Evolutionary conservation across 2,329 filamentous ascomycete species (phyloP).

Genomic region (Fonsecaea erecta): DNA sequence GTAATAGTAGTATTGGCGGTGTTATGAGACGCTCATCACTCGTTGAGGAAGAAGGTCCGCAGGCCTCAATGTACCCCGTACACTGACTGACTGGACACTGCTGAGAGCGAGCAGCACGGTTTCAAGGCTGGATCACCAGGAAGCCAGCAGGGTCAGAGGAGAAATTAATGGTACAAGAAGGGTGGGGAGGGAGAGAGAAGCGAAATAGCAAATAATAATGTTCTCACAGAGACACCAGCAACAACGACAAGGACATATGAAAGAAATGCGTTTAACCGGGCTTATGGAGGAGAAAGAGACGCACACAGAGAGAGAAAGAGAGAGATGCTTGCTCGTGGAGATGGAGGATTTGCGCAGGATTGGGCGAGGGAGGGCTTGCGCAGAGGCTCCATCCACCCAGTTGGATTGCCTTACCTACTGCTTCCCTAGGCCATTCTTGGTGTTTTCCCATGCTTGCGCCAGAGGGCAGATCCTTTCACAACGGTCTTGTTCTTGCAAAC

Average conservation of each 20-base stretch:
- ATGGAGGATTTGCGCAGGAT: constrained; percentile 1
- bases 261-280: background rate
- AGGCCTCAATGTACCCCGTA: background rate
- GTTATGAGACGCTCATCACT: background rate
- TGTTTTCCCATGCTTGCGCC: background rate
- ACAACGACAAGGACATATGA: background rate
- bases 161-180: background rate
- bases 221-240: background rate
- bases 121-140: background rate
- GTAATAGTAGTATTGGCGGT: too few relatives aligned
- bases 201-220: background rate
- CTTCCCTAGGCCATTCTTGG: background rate
- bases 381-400: background rate
- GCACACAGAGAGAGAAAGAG: too few relatives aligned
- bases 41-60: background rate
- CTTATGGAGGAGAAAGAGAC: background rate
- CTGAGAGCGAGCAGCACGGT: background rate
- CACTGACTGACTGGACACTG: background rate
- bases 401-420: background rate
- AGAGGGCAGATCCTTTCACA: background rate
- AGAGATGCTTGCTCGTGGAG: too few relatives aligned
- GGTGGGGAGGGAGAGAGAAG: background rate
- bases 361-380: background rate
- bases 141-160: background rate
- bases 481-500: background rate